phyloP scores from a whole-genome alignment of 2,329 filamentous ascomycete genomes.

The Diaporthe helianthi region DNA sequence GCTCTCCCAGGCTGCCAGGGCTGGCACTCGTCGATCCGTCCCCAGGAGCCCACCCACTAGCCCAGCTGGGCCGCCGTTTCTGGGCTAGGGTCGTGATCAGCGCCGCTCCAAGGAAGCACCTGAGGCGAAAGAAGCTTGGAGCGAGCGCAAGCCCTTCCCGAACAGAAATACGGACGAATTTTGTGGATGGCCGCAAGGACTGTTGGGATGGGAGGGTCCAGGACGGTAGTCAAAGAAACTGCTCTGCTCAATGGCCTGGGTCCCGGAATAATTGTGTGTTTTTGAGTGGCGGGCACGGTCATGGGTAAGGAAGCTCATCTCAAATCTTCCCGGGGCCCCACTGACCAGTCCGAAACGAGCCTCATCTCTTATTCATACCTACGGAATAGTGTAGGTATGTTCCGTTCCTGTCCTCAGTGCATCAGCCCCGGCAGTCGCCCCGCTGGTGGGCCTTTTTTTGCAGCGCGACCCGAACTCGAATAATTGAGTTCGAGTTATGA shows the following conservation, averaged over 20 bases:
- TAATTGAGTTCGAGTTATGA: background rate
- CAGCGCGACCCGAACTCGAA: background rate
- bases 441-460: background rate
- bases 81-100: conserved; percentile 8
- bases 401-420: background rate
- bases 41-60: conserved; percentile 15
- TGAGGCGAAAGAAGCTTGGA: conserved; percentile 22
- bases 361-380: conserved; percentile 15
- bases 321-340: conserved; percentile 11
- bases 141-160: conserved; percentile 9
- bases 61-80: conserved; percentile 8
- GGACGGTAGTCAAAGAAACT: background rate
- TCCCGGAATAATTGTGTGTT: conserved; percentile 13
- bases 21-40: conserved; percentile 26
- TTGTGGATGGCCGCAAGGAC: background rate
- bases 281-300: conserved; percentile 1
- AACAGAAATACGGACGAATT: conserved; percentile 5
- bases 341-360: conserved; percentile 13
- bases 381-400: too few relatives aligned
- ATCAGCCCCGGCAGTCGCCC: background rate
- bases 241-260: background rate
- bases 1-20: background rate
- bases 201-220: background rate
- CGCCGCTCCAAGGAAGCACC: conserved; percentile 22
- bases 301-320: background rate